phyloP scores from a whole-genome alignment of 225 moss, liverwort and hornwort genomes.

The Physcomitrellopsis africana region DNA sequence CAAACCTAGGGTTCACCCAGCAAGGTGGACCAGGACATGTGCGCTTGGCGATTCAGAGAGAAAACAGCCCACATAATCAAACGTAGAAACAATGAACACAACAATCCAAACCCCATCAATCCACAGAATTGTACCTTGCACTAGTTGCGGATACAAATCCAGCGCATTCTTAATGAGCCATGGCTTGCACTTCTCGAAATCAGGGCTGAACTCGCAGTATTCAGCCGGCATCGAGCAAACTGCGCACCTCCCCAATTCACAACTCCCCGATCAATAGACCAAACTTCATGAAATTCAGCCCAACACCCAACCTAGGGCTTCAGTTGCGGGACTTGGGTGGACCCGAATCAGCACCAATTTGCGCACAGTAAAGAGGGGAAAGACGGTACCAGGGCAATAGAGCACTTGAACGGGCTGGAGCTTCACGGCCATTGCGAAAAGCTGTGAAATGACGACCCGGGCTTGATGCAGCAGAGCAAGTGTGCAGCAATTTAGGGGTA shows the following conservation, averaged over 20 bases:
- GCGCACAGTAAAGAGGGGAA: neutral
- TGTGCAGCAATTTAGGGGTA: neutral
- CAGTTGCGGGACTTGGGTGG: neutral
- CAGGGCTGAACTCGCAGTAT: conserved; percentile 94
- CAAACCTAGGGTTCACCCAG: neutral
- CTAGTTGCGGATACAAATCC: conserved; percentile 78
- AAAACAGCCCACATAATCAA: neutral
- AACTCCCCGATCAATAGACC: neutral
- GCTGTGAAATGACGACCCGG: neutral
- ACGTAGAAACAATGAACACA: neutral
- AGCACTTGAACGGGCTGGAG: conserved; percentile 66
- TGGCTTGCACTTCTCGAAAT: conserved; percentile 97
- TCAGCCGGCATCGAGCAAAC: conserved; percentile 97
- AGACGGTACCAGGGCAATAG: conserved; percentile 59
- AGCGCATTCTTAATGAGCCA: conserved; percentile 92
- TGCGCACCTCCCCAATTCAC: conserved; percentile 38
- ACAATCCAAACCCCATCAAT: neutral
- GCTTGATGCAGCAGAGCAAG: no score
- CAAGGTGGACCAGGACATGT: neutral
- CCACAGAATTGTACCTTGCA: conserved; percentile 65
- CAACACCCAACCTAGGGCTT: conserved; percentile 2
- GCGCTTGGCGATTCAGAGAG: neutral
- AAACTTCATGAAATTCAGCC: no score
- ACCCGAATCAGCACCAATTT: neutral
- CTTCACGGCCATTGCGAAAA: conserved; percentile 55